Evolutionary conservation across 352 stramenopile species (phyloP).

Genomic region (Globisporangium paddicum): DNA sequence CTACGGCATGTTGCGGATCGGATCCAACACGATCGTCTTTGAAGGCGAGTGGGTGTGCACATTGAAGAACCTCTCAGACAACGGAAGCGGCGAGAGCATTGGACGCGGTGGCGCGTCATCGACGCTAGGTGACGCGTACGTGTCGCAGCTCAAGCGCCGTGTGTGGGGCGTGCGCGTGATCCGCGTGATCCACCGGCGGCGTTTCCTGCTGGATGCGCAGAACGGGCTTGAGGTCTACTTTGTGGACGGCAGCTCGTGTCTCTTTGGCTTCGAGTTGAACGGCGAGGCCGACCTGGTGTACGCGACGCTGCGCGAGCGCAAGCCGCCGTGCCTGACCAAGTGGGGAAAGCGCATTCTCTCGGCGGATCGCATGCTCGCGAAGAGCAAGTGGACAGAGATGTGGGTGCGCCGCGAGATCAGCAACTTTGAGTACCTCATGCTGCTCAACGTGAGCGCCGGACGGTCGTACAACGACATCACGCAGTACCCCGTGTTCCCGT

Average conservation of each 20-base stretch:
- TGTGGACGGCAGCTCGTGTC: slow-evolving; percentile 76
- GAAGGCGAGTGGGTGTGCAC: slow-evolving; percentile 74
- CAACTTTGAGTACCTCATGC: slow-evolving; percentile 97
- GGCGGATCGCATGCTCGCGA: slow-evolving; percentile 66
- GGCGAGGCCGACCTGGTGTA: slow-evolving; percentile 78
- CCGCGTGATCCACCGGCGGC: slow-evolving; percentile 67
- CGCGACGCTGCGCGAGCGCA: slow-evolving; percentile 69
- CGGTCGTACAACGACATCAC: slow-evolving; percentile 97
- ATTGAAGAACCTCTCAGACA: slow-evolving; percentile 52
- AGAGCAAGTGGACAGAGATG: slow-evolving; percentile 86
- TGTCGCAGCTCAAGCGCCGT: slow-evolving; percentile 65
- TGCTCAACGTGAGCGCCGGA: slow-evolving; percentile 94
- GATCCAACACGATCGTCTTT: slow-evolving; percentile 69
- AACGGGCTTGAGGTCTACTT: slow-evolving; percentile 85
- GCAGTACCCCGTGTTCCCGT: slow-evolving; percentile 99
- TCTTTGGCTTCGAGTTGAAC: slow-evolving; percentile 61
- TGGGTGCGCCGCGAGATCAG: slow-evolving; percentile 84
- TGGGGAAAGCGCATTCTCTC: slow-evolving; percentile 72
- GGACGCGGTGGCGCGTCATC: slow-evolving; percentile 13
- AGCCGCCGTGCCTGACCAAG: slow-evolving; percentile 73
- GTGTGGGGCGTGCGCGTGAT: slow-evolving; percentile 81
- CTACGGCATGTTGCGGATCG: slow-evolving; percentile 69
- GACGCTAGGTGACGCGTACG: slow-evolving; percentile 46
- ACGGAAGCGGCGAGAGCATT: not conserved
- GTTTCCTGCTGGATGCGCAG: slow-evolving; percentile 65